Evolutionary conservation across 805 yeast genomes (phyloP).

Genomic region (Starmerella cellae): DNA sequence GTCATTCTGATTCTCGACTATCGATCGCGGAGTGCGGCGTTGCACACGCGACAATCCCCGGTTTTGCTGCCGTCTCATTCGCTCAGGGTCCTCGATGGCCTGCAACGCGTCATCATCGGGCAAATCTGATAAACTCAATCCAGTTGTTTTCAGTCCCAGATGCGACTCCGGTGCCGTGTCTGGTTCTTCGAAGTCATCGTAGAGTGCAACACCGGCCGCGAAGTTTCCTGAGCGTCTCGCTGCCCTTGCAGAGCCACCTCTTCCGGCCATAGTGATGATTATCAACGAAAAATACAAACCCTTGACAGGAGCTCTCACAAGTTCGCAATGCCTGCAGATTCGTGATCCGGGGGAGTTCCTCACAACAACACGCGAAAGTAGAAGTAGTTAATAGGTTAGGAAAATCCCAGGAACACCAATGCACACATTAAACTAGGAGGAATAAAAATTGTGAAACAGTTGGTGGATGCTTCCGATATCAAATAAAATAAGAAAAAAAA

Average conservation of each 20-base stretch:
- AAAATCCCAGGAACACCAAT: too few relatives aligned
- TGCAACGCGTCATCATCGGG: conserved; percentile 10
- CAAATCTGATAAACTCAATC: conserved; percentile 6
- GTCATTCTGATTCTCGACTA: neutral
- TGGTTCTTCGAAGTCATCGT: conserved; percentile 12
- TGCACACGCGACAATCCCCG: neutral
- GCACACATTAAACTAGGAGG: too few relatives aligned
- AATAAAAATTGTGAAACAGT: too few relatives aligned
- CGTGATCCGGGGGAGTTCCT: neutral
- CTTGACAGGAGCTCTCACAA: neutral
- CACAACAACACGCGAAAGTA: too few relatives aligned
- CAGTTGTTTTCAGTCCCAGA: conserved; percentile 7
- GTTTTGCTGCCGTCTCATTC: conserved; percentile 5
- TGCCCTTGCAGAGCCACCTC: neutral
- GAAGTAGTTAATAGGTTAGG: too few relatives aligned
- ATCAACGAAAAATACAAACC: neutral
- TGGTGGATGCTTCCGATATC: too few relatives aligned
- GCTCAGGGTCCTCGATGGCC: conserved; percentile 13
- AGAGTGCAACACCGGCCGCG: neutral
- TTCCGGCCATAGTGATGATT: neutral
- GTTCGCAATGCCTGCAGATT: neutral
- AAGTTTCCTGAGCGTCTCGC: neutral
- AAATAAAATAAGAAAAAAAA: too few relatives aligned
- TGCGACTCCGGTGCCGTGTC: neutral
- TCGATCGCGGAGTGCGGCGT: neutral